Base-by-base conservation (phyloP, 1,284 basidiomycete species). In the Bjerkandera adusta region DNA sequence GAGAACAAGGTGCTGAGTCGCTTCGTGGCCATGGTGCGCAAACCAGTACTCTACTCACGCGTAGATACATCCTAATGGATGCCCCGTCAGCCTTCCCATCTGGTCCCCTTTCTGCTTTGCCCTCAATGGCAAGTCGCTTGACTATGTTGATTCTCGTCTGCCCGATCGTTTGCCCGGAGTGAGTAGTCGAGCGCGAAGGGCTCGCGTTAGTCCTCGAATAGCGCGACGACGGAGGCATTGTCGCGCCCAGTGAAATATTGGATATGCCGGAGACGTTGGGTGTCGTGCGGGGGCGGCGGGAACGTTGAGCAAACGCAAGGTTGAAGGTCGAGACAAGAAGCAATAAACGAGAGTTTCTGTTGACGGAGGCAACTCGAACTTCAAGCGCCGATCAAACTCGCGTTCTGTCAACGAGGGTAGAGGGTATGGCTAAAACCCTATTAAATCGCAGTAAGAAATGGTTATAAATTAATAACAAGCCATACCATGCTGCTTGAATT, bases 91-190 rank as follows among this genome's bases (percentile, higher is more conserved):
- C 67, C 3, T 73, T 76, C 36, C 79, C 81, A 58, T 86, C 82
- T 35, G 76, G 66, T 2, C 73, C 76, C 48, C 76, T 75, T 62
- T 79, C 83, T 22, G 80, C 80, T 62, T 79, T 83, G 29, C 86
- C 86, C 57, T 88, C 84, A 42, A 89, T 77, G 10, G 79, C 81
- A 25, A 89, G 74, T 49, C 84, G 82, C 48, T 84, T 83, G 3
- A 89, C 83, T 15, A 87, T 68, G 57, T 86, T 86, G 42, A 81
- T 57, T 56, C 75, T 82, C 43, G 71, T 68, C 43, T 72, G 72
- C 21, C 69, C 64, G 12, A 55, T 44, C 2, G 64, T 50, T 2
- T 59, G 57, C 22, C 65, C 65, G 1, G 71, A 67, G 43, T 61
- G 63, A 1, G 68, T 57, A 33, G 54, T 62, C 1, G 74, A 73